Percentiles rank a stretch among this genome's conserved stretches.
Evolutionary conservation across 108 stramenopile genomes (phyloP).

Genomic region (Bacterosira constricta): DNA sequence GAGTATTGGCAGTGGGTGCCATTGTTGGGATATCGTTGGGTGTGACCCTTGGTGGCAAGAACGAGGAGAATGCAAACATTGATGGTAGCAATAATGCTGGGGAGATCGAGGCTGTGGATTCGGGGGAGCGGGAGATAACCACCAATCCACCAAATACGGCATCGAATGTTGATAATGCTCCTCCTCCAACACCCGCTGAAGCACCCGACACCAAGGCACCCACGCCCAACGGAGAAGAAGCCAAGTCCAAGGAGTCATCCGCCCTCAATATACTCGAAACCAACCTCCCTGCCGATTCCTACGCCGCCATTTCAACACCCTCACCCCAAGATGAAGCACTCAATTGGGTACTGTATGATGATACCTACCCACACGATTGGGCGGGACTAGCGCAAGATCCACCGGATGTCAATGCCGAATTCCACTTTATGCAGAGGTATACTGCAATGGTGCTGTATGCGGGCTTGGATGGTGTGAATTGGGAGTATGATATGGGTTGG

Average conservation of each 20-base stretch:
- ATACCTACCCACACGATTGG: conserved; percentile 41
- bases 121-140: no score
- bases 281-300: conserved; percentile 15
- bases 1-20: neutral
- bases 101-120: no score
- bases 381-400: conserved; percentile 16
- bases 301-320: conserved; percentile 9
- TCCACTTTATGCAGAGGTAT: conserved; percentile 35
- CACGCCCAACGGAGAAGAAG: neutral
- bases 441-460: conserved; percentile 21
- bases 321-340: conserved; percentile 18
- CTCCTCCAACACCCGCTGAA: neutral
- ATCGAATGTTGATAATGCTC: neutral
- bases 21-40: neutral
- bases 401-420: conserved; percentile 3
- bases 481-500: conserved; percentile 34
- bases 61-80: neutral
- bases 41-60: neutral
- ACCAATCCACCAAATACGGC: no score
- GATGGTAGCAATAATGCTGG: no score
- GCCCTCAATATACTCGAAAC: conserved; percentile 13
- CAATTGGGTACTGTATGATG: conserved; percentile 20
- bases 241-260: neutral
- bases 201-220: neutral
- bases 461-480: conserved; percentile 18